Evolutionary conservation across 2,329 filamentous ascomycete genomes (phyloP).

Genomic region (Fusarium dlaminii): DNA sequence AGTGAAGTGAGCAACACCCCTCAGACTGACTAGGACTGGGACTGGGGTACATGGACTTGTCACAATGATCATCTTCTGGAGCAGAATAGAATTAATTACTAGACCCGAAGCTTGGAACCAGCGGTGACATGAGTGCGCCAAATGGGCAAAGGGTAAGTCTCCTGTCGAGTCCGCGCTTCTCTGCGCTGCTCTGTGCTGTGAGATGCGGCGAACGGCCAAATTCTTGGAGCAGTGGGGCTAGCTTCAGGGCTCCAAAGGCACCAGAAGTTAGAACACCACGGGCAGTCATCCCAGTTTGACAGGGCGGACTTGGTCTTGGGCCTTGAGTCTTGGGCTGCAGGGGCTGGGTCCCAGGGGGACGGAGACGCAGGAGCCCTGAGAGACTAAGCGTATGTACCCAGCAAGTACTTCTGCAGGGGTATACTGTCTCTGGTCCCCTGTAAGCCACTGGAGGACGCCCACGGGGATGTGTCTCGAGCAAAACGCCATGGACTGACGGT

Average conservation of each 20-base stretch:
- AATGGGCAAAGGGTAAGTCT: constrained; percentile 39
- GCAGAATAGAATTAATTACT: constrained; percentile 36
- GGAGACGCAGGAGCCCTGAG: constrained; percentile 25
- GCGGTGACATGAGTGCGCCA: constrained; percentile 47
- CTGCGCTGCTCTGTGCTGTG: not conserved
- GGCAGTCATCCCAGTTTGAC: constrained; percentile 40
- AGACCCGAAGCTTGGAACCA: constrained; percentile 46
- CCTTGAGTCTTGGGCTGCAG: constrained; percentile 12
- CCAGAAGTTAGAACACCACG: not conserved
- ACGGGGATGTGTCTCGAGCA: constrained; percentile 41
- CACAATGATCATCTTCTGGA: constrained; percentile 39
- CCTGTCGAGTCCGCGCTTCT: constrained; percentile 30
- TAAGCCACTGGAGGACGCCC: constrained; percentile 2
- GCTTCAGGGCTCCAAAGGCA: constrained; percentile 37
- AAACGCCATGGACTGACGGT: constrained; percentile 43
- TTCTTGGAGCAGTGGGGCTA: constrained; percentile 40
- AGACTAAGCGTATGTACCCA: constrained; percentile 30
- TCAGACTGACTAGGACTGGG: constrained; percentile 15
- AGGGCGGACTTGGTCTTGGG: constrained; percentile 42
- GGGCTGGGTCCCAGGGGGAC: constrained; percentile 30
- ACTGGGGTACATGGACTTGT: constrained; percentile 41
- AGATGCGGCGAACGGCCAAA: constrained; percentile 45
- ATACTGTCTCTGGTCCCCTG: not conserved
- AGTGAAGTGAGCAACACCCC: constrained; percentile 35
- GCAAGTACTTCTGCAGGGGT: constrained; percentile 38